Evolutionary conservation across 495 filamentous ascomycete species (phyloP).

Genomic region (Aspergillus hancockii): DNA sequence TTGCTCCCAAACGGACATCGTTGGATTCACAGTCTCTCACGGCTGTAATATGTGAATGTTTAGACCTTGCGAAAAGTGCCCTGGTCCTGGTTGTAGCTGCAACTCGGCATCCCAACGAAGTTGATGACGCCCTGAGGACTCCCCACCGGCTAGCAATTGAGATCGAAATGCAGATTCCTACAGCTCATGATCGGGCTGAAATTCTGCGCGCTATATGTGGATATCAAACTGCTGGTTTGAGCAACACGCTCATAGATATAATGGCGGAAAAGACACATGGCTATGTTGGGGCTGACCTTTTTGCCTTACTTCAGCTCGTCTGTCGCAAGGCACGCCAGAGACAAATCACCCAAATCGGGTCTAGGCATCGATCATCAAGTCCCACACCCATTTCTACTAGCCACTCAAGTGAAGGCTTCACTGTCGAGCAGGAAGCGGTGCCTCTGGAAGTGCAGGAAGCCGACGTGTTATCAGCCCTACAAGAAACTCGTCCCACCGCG

Average conservation of each 20-base stretch:
- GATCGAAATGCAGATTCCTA: conserved; percentile 80
- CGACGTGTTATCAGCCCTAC: conserved; percentile 58
- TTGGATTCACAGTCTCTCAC: conserved; percentile 39
- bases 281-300: conserved; percentile 67
- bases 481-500: conserved; percentile 70
- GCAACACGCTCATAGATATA: conserved; percentile 37
- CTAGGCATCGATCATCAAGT: neutral
- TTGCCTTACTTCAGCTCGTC: conserved; percentile 48
- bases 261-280: conserved; percentile 65
- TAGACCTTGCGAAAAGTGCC: conserved; percentile 44
- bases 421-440: conserved; percentile 11
- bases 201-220: conserved; percentile 62
- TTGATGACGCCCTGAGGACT: conserved; percentile 72
- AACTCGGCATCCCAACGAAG: conserved; percentile 67
- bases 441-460: conserved; percentile 37
- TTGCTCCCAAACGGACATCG: conserved; percentile 64
- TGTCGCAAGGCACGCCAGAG: conserved; percentile 45
- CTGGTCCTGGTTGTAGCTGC: conserved; percentile 72
- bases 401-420: conserved; percentile 8
- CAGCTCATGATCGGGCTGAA: conserved; percentile 66
- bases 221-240: conserved; percentile 28
- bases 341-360: conserved; percentile 21
- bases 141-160: conserved; percentile 67
- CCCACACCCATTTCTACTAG: neutral
- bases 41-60: conserved; percentile 42